Conservation (phyloP, 805 yeast species). For the Candida coquimbonensis region DNA sequence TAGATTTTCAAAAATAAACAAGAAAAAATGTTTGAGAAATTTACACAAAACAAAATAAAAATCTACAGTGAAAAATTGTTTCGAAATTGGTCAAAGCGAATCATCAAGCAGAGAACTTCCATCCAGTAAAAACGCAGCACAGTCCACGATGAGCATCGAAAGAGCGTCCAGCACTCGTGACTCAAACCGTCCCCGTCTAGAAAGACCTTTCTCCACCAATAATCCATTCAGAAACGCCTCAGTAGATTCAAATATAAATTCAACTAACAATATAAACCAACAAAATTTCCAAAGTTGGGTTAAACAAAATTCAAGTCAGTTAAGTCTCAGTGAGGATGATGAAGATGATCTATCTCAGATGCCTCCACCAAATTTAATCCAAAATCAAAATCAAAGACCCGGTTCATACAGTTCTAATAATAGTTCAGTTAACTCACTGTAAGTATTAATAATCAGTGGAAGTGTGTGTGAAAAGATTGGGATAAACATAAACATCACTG, state of each 20-base stretch:
- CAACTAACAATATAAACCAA: constrained; percentile 22
- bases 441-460: constrained; percentile 1
- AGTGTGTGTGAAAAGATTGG: too few relatives aligned
- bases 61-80: too few relatives aligned
- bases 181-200: background rate
- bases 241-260: constrained; percentile 24
- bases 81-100: too few relatives aligned
- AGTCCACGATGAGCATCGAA: constrained; percentile 11
- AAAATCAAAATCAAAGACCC: constrained; percentile 13
- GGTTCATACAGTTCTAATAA: constrained; percentile 9
- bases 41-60: too few relatives aligned
- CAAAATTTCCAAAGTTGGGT: constrained; percentile 55
- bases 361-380: constrained; percentile 13
- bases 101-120: background rate
- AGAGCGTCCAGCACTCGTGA: constrained; percentile 10
- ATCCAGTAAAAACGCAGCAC: too few relatives aligned
- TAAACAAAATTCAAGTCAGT: constrained; percentile 32
- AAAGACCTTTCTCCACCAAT: constrained; percentile 48
- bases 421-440: constrained; percentile 4
- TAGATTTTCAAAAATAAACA: too few relatives aligned
- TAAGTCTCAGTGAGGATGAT: constrained; percentile 37
- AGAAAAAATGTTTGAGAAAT: too few relatives aligned
- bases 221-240: constrained; percentile 64
- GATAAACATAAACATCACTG: too few relatives aligned
- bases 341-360: constrained; percentile 23